phyloP scores from a whole-genome alignment of 1,284 basidiomycete genomes.

The Cerioporus squamosus region DNA sequence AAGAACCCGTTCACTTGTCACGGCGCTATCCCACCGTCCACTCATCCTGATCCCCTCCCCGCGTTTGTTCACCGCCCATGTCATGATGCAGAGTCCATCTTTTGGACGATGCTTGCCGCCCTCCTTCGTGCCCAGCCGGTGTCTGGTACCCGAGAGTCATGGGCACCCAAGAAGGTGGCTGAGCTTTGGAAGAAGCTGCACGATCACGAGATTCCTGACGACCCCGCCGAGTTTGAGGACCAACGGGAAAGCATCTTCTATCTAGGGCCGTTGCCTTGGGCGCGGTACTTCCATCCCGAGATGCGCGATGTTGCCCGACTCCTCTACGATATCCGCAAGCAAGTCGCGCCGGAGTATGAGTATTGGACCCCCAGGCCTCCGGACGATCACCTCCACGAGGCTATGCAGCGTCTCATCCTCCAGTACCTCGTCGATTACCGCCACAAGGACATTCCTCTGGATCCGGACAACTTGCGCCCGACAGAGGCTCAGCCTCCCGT shows the following conservation, averaged over 20 bases:
- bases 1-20: neutral
- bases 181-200: neutral
- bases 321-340: neutral
- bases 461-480: neutral
- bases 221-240: neutral
- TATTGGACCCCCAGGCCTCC: neutral
- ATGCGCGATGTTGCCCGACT: neutral
- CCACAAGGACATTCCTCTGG: neutral
- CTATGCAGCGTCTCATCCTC: constrained; percentile 8
- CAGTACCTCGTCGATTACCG: constrained; percentile 9
- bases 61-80: neutral
- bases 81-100: constrained; percentile 4
- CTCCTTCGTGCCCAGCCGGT: neutral
- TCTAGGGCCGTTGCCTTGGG: neutral
- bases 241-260: neutral
- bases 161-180: neutral
- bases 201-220: neutral
- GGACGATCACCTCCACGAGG: constrained; percentile 7
- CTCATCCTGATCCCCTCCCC: neutral
- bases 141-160: neutral
- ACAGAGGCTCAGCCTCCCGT: neutral
- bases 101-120: neutral
- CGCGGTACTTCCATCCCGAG: neutral
- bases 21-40: neutral
- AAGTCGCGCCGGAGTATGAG: neutral